Base-by-base conservation (phyloP, 805 yeast genomes). In the Danielia oregonensis region DNA sequence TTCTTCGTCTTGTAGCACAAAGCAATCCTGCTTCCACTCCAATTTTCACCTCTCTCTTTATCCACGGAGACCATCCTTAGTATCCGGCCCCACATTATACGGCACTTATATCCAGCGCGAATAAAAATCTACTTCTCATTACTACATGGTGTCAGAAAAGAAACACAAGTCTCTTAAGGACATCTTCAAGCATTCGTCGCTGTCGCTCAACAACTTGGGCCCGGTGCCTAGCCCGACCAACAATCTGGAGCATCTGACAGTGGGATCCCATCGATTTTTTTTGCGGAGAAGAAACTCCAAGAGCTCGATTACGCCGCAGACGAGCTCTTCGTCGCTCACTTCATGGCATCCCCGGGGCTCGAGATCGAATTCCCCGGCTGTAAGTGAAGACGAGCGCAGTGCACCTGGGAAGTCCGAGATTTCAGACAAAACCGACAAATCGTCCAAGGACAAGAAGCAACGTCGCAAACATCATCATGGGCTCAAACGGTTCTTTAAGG, bases 401-500 rank as follows among this genome's bases (percentile, higher is more conserved):
- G 23, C 29, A 5, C 17, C 33, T 11, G 34, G 17, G 21, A 21
- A 19, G 17, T 24, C 29, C 15, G 33, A 25, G 13, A 32, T 28
- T 9, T 26, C 31, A 14, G 24, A 33, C 23, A 37, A 31, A 27
- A 36, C 30, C 24, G 42, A 44, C 1, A 28, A 26, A 37, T 32
- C 23, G 15, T 23, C 17, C 11, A 6, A 17, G 17, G 13, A 24
- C 25, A 17, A n/a, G 31, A 23, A 26, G 29, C 26, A 21, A 6
- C 13, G 13, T n/a, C 34, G 16, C 23, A 14, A 32, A 17, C 40
- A 46, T 15, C 54, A 47, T 36, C 65, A 61, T 37, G 51, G 57
- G 33, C 54, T 78, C 46, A 72, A 64, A 44, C 52, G 82, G 35
- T 77, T 75, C 51, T 68, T 78, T 54, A 74, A 75, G 49, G 76